Evolutionary conservation across 148 eudicot genomes (phyloP), one percentile per base, ranked within the genome.

Genomic region (Simmondsia chinensis): DNA sequence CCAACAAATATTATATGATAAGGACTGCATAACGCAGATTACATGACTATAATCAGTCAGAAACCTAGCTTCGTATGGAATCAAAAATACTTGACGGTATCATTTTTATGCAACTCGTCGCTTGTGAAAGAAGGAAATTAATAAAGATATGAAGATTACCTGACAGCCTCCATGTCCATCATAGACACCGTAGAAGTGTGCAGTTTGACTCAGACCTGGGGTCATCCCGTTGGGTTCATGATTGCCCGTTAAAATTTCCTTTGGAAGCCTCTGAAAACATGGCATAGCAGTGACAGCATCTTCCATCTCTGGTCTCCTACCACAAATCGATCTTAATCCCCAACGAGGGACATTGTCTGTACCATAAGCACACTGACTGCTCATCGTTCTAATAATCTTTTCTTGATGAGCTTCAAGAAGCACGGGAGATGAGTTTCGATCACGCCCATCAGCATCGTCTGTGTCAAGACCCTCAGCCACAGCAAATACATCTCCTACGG

Each of bases 131-230:
- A 33, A 39, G 9, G n/a, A n/a, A n/a, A n/a, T n/a, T n/a, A 35
- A 0, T 14, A n/a, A 26, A 29, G 14, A 33, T 9, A 38, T 20
- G 22, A 33, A 40, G 41, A 48, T 10, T 54, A 76, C 82, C 82
- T 76, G 78, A 61, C 63, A 61, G 31, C 82, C 82, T 15, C 82
- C 82, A 39, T 72, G 82, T 10, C 82, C 82, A 58, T 76, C 82
- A 57, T 76, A 76, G 53, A 76, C 82, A 37, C 78, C 72, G 46
- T 68, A 72, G 35, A 76, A 68, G 47, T 68, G 63, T 18, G 48
- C 59, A 22, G 46, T 39, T 30, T 76, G 69, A 39, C 50, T 54
- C 39, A 58, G 39, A 39, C 47, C 38, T 20, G 57, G 66, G 39
- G 58, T 42, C 7, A 56, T 39, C 43, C 64, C 71, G 43, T 68